Conservation (phyloP, 805 yeast species). For the Pichia ethanolica region DNA sequence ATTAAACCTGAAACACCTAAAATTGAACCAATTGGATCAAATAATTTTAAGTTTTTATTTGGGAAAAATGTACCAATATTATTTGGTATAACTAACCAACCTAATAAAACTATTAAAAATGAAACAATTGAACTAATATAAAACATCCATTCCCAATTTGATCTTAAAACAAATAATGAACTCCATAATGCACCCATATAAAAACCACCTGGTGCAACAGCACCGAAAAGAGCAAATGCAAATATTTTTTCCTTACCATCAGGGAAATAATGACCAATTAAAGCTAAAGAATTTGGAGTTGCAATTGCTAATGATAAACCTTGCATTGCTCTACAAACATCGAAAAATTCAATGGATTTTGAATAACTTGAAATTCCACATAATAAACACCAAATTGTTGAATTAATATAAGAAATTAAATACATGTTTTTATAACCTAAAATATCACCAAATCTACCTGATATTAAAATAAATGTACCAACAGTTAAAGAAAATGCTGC, state of each 20-base stretch:
- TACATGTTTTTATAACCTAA: constrained; percentile 55
- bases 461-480: constrained; percentile 62
- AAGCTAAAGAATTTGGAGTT: constrained; percentile 55
- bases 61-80: constrained; percentile 14
- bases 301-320: constrained; percentile 58
- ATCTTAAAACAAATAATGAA: constrained; percentile 36
- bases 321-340: constrained; percentile 50
- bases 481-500: constrained; percentile 65
- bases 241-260: constrained; percentile 44
- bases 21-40: constrained; percentile 48
- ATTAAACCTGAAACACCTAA: constrained; percentile 55
- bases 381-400: constrained; percentile 49
- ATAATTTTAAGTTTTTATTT: constrained; percentile 13
- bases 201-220: constrained; percentile 58
- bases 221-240: constrained; percentile 51
- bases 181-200: constrained; percentile 47
- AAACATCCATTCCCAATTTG: constrained; percentile 58
- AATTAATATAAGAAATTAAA: constrained; percentile 48
- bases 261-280: constrained; percentile 40
- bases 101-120: constrained; percentile 24
- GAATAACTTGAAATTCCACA: constrained; percentile 52
- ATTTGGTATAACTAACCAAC: constrained; percentile 34
- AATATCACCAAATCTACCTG: constrained; percentile 68
- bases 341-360: constrained; percentile 41
- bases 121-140: constrained; percentile 40